Percentiles rank a stretch among this genome's conserved stretches.
These are phyloP conservation scores for Camelina neglecta DNA, from an alignment of 345 rosid genomes.

Conservation along the genomic window DNA sequence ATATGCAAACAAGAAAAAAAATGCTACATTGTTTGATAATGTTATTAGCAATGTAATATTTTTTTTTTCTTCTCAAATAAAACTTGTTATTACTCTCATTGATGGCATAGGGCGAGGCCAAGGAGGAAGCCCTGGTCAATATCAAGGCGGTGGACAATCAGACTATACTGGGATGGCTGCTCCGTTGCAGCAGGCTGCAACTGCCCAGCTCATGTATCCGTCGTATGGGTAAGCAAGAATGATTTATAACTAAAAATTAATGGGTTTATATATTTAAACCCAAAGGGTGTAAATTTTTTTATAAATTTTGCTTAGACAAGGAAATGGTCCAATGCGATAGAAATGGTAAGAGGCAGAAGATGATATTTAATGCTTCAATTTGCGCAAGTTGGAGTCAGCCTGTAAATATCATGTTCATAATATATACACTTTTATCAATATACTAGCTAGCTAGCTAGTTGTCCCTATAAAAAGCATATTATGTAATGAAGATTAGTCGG, in stretches of 20 bases:
- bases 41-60: constrained; percentile 11
- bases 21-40: constrained; percentile 24
- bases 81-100: constrained; percentile 10
- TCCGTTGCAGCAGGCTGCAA: constrained; percentile 49
- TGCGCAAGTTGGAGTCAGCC: constrained; percentile 50
- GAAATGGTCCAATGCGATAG: constrained; percentile 44
- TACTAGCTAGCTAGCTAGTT: constrained; percentile 33
- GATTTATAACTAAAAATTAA: not conserved
- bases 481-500: constrained; percentile 23
- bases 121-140: constrained; percentile 54
- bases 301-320: constrained; percentile 29
- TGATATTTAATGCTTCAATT: constrained; percentile 46
- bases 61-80: not conserved
- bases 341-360: constrained; percentile 44
- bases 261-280: constrained; percentile 19
- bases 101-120: constrained; percentile 65
- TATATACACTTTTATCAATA: constrained; percentile 13
- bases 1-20: not conserved
- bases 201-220: constrained; percentile 50
- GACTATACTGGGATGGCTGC: constrained; percentile 59
- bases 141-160: constrained; percentile 59
- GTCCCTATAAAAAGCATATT: constrained; percentile 16
- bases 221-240: constrained; percentile 35
- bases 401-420: constrained; percentile 37
- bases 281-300: constrained; percentile 26